Evolutionary conservation across 305 asterid genomes (phyloP).

Genomic region (Solanum hybrid): DNA sequence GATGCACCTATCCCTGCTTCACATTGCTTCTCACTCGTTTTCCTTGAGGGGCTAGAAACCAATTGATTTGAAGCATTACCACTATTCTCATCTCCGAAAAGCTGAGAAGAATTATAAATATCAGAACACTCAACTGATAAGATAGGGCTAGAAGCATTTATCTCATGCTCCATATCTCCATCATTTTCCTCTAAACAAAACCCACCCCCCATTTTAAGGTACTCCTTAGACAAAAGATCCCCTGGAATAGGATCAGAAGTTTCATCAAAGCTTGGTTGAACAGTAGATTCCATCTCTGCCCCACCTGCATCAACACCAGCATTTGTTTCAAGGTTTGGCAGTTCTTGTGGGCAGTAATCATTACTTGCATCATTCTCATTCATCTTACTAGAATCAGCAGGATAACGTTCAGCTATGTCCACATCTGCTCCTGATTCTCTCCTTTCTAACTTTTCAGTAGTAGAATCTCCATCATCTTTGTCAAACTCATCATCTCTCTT

Average conservation of each 20-base stretch:
- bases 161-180: slow-evolving; percentile 15
- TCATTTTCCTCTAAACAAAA: slow-evolving; percentile 56
- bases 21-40: background rate
- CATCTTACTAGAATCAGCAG: slow-evolving; percentile 14
- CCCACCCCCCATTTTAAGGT: slow-evolving; percentile 77
- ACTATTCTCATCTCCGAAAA: slow-evolving; percentile 14
- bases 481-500: slow-evolving; percentile 14
- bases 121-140: slow-evolving; percentile 13
- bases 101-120: slow-evolving; percentile 6
- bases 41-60: slow-evolving; percentile 6
- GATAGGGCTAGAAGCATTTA: slow-evolving; percentile 9
- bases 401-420: slow-evolving; percentile 10
- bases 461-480: slow-evolving; percentile 21
- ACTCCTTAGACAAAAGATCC: slow-evolving; percentile 30
- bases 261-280: slow-evolving; percentile 1
- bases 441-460: slow-evolving; percentile 5
- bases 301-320: slow-evolving; percentile 14
- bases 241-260: slow-evolving; percentile 17
- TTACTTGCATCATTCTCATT: background rate
- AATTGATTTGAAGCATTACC: slow-evolving; percentile 8
- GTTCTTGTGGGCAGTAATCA: slow-evolving; percentile 10
- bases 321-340: background rate
- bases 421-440: slow-evolving; percentile 22
- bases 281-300: slow-evolving; percentile 12
- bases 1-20: slow-evolving; percentile 3